These are phyloP conservation scores for Cladosporium halotolerans DNA, from an alignment of 2,329 filamentous ascomycete genomes.

Conservation along the genomic window DNA sequence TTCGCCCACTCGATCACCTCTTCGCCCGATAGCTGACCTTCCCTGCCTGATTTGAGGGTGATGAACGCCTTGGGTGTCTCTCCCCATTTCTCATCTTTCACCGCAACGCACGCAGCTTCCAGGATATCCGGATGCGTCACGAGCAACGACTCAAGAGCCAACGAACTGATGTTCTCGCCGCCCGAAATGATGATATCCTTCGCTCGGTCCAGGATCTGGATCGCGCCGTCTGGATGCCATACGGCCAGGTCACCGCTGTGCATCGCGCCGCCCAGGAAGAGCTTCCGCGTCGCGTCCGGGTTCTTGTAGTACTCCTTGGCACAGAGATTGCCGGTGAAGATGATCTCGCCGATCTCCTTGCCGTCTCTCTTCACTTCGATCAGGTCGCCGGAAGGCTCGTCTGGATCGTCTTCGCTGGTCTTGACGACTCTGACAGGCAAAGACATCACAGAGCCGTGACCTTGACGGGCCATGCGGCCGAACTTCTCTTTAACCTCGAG, in stretches of 20 bases:
- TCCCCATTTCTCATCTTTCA: conserved; percentile 86
- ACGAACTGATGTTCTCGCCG: conserved; percentile 93
- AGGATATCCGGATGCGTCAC: conserved; percentile 82
- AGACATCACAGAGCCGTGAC: conserved; percentile 81
- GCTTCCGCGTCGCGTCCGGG: conserved; percentile 71
- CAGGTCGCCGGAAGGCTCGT: conserved; percentile 45
- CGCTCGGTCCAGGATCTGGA: conserved; percentile 85
- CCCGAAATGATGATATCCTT: conserved; percentile 99
- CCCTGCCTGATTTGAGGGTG: conserved; percentile 65
- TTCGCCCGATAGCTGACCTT: conserved; percentile 46
- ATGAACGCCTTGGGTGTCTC: conserved; percentile 93
- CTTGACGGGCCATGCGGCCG: conserved; percentile 84
- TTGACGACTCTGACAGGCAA: conserved; percentile 78
- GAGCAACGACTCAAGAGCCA: conserved; percentile 85
- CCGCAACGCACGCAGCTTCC: conserved; percentile 84
- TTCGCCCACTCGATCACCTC: conserved; percentile 84
- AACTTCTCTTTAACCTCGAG: conserved; percentile 73
- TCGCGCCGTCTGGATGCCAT: conserved; percentile 82
- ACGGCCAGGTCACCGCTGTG: conserved; percentile 92
- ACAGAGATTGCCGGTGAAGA: conserved; percentile 88
- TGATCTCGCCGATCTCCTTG: conserved; percentile 73
- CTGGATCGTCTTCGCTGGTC: conserved; percentile 54
- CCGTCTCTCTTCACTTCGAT: conserved; percentile 64
- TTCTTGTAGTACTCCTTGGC: conserved; percentile 91
- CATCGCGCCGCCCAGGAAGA: conserved; percentile 79